Conservation (phyloP, 1,284 basidiomycete species). For the Spongispora temasekensis region DNA sequence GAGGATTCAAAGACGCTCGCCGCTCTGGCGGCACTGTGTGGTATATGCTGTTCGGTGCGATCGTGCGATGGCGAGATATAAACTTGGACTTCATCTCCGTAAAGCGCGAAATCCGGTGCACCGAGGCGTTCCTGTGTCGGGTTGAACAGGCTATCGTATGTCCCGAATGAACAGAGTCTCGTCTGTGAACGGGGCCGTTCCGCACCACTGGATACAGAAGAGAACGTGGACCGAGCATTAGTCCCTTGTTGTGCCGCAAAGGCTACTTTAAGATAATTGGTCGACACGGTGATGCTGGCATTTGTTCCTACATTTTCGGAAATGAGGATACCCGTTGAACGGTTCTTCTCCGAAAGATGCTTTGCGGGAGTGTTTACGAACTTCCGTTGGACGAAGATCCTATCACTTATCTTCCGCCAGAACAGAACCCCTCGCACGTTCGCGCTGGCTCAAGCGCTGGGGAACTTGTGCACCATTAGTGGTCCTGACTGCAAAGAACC, state of each 20-base stretch:
- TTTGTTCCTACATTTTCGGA: slow-evolving; percentile 18
- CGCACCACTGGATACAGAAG: slow-evolving; percentile 13
- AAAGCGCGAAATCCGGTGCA: slow-evolving; percentile 26
- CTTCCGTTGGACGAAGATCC: slow-evolving; percentile 12
- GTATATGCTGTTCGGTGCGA: slow-evolving; percentile 18
- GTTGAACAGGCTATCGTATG: slow-evolving; percentile 30
- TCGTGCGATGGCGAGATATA: slow-evolving; percentile 31
- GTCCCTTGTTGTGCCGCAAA: slow-evolving; percentile 11
- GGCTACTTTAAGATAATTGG: slow-evolving; percentile 17
- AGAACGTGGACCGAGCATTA: slow-evolving; percentile 14
- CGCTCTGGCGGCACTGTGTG: slow-evolving; percentile 16
- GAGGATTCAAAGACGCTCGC: slow-evolving; percentile 5
- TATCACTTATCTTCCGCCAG: slow-evolving; percentile 5
- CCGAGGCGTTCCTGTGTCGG: slow-evolving; percentile 33
- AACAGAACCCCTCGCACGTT: slow-evolving; percentile 4
- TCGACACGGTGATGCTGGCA: slow-evolving; percentile 4
- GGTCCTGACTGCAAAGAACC: slow-evolving; percentile 2
- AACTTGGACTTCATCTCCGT: slow-evolving; percentile 29
- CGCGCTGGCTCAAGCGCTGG: neutral
- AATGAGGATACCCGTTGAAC: slow-evolving; percentile 23
- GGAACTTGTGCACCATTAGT: neutral
- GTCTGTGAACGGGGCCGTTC: slow-evolving; percentile 12
- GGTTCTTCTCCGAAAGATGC: slow-evolving; percentile 6
- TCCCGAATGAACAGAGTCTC: slow-evolving; percentile 16
- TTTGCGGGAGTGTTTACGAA: slow-evolving; percentile 14